Evolutionary conservation across 2,329 filamentous ascomycete species (phyloP).

Genomic region (Beauveria sp.): DNA sequence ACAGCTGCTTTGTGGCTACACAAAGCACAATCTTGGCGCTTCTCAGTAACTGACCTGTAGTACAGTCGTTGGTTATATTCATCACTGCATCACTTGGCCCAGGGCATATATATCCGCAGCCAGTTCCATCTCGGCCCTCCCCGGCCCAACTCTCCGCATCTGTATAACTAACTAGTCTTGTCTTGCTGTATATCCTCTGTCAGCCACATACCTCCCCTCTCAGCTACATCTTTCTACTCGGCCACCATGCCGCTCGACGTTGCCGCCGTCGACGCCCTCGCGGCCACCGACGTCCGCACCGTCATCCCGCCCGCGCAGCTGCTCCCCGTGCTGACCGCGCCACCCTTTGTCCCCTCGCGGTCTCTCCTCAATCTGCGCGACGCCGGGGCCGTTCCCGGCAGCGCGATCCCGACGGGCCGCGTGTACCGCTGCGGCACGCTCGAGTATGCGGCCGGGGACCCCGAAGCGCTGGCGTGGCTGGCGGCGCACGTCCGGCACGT

Average conservation of each 20-base stretch:
- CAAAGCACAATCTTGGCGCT: neutral
- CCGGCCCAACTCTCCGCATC: neutral
- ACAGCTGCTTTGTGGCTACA: neutral
- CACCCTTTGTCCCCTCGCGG: conserved; percentile 39
- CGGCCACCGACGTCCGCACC: conserved; percentile 32
- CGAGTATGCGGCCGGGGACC: conserved; percentile 21
- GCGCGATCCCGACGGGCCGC: conserved; percentile 32
- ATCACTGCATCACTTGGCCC: neutral
- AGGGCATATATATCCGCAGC: neutral
- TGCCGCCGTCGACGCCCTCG: conserved; percentile 28
- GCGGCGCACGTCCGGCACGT: conserved; percentile 32
- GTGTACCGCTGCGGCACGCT: conserved; percentile 42
- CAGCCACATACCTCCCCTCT: neutral
- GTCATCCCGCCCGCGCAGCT: conserved; percentile 31
- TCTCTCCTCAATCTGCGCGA: conserved; percentile 47
- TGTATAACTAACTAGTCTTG: no score
- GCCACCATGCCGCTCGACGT: conserved; percentile 18
- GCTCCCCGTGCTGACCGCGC: conserved; percentile 27
- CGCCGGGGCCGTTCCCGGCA: conserved; percentile 36
- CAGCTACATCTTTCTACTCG: neutral
- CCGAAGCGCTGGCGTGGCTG: conserved; percentile 28
- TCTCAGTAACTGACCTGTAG: neutral
- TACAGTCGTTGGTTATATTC: neutral
- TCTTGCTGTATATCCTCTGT: no score
- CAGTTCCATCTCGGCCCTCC: neutral